Conservation (phyloP, 2,329 filamentous ascomycete genomes). For the Cadophora luteo-olivacea region DNA sequence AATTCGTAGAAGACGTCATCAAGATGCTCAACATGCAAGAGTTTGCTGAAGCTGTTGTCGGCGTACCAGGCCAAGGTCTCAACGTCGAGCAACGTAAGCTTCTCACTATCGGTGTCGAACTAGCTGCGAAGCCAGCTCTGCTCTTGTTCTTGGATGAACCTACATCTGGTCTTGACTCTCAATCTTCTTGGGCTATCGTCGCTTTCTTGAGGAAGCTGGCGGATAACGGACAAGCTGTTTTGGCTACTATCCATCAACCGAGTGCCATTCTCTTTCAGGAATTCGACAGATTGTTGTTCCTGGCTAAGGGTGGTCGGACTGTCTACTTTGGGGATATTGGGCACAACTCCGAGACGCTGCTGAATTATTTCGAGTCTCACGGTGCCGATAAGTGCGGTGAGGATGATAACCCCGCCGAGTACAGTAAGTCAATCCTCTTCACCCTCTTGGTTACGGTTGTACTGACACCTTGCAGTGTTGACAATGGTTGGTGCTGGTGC, state of each 20-base stretch:
- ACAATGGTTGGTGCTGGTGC: conserved; percentile 64
- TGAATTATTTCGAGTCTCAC: conserved; percentile 76
- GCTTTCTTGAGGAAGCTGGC: conserved; percentile 89
- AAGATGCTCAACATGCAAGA: conserved; percentile 89
- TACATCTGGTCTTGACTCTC: conserved; percentile 90
- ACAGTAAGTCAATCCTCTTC: conserved; percentile 61
- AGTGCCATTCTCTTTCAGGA: conserved; percentile 93
- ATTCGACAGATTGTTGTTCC: conserved; percentile 81
- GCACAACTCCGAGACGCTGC: conserved; percentile 41
- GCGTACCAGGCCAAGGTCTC: conserved; percentile 86
- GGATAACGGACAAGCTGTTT: conserved; percentile 86
- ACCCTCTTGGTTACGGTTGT: too few species aligned
- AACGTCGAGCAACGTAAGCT: conserved; percentile 76
- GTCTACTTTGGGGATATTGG: conserved; percentile 87
- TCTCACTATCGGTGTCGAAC: conserved; percentile 93
- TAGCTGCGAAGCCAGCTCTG: conserved; percentile 88
- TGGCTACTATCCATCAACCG: conserved; percentile 96
- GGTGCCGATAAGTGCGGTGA: conserved; percentile 70
- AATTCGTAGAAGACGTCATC: conserved; percentile 91
- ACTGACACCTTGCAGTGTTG: conserved; percentile 37
- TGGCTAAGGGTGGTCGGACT: conserved; percentile 77
- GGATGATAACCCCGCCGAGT: conserved; percentile 81
- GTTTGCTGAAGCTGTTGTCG: conserved; percentile 89
- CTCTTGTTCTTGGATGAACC: conserved; percentile 94
- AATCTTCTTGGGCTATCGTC: conserved; percentile 92